These are phyloP conservation scores for Neodidymelliopsis sp. DNA, from an alignment of 2,329 filamentous ascomycete genomes.

Conservation along the genomic window DNA sequence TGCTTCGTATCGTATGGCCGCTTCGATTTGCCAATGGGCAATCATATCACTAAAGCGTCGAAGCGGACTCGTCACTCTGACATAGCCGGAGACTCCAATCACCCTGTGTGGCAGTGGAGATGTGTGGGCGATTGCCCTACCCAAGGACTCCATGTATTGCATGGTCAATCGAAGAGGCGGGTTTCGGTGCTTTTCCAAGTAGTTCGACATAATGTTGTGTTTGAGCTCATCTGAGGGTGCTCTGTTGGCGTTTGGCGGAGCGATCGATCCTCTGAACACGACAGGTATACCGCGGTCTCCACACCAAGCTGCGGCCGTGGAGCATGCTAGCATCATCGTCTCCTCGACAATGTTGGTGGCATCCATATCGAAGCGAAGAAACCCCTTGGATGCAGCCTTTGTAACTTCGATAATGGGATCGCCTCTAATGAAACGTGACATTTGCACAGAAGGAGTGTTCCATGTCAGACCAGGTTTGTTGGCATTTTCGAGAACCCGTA, in stretches of 20 bases:
- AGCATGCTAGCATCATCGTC: constrained; percentile 64
- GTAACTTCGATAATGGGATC: constrained; percentile 55
- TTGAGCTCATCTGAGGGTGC: constrained; percentile 30
- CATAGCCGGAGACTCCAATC: constrained; percentile 62
- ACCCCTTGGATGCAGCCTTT: constrained; percentile 8
- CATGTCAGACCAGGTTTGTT: constrained; percentile 47
- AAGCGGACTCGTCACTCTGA: constrained; percentile 67
- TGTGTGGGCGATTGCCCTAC: constrained; percentile 54
- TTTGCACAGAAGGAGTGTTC: constrained; percentile 51
- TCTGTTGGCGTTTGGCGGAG: constrained; percentile 20
- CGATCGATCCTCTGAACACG: constrained; percentile 56
- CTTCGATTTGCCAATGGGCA: constrained; percentile 70
- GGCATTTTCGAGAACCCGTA: constrained; percentile 48
- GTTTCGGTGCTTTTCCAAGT: constrained; percentile 46
- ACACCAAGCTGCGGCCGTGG: constrained; percentile 61
- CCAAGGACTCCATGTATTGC: constrained; percentile 53
- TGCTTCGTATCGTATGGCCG: constrained; percentile 65
- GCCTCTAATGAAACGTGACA: constrained; percentile 48
- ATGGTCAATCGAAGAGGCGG: constrained; percentile 49
- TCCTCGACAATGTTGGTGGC: constrained; percentile 45
- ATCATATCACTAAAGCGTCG: constrained; percentile 68
- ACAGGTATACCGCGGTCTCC: constrained; percentile 60
- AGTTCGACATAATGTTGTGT: constrained; percentile 46
- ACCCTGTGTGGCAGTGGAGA: constrained; percentile 58
- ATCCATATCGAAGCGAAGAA: constrained; percentile 23